Percentiles rank a stretch among this genome's conserved stretches.
These are phyloP conservation scores for Parastagonospora avenae DNA, from an alignment of 2,329 filamentous ascomycete species.

Conservation along the genomic window DNA sequence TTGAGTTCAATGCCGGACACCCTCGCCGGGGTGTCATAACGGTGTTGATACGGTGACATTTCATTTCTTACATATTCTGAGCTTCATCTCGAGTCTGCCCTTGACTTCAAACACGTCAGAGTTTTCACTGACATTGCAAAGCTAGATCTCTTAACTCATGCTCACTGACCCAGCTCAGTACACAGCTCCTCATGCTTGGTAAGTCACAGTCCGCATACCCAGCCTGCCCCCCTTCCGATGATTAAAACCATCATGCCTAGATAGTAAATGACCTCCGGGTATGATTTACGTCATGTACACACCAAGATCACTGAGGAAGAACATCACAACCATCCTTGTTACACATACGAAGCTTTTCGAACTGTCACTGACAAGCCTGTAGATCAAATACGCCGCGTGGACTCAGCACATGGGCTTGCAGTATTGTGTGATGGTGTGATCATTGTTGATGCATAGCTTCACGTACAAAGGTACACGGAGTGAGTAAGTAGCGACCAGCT, in stretches of 20 bases:
- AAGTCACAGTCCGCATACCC: conserved; percentile 7
- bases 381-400: conserved; percentile 7
- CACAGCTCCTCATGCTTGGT: conserved; percentile 10
- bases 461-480: background rate
- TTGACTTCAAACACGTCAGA: background rate
- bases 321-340: conserved; percentile 15
- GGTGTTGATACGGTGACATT: conserved; percentile 80
- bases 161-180: background rate
- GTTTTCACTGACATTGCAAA: conserved; percentile 16
- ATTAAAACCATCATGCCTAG: conserved; percentile 68
- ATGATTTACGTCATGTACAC: conserved; percentile 61
- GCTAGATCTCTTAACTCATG: background rate
- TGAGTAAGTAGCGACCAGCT: no score
- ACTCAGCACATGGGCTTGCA: background rate
- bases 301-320: conserved; percentile 72
- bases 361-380: conserved; percentile 28
- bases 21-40: conserved; percentile 91
- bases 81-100: conserved; percentile 11
- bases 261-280: conserved; percentile 68
- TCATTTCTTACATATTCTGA: conserved; percentile 99
- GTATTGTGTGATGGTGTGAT: background rate
- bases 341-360: conserved; percentile 4
- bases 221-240: conserved; percentile 57
- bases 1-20: conserved; percentile 85
- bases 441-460: no score